Evolutionary conservation across 306 rosid species (phyloP), one percentile per base, ranked within the genome.

Genomic region (Lathyrus sativus): DNA sequence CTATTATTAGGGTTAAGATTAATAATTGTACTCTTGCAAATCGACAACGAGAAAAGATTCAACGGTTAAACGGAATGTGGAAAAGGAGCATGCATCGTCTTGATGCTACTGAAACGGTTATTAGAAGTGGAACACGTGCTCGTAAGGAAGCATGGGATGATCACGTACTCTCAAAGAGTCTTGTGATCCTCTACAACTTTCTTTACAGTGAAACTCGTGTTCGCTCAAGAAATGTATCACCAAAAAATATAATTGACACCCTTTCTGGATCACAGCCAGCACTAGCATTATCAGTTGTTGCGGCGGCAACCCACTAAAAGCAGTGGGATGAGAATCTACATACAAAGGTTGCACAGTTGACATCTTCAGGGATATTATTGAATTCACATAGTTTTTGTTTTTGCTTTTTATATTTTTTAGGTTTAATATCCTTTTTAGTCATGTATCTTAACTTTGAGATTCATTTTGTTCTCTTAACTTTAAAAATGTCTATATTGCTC

Each of bases 21-120:
- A 83, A 83, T 11, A 83, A 79, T 46, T 83, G 84, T 38, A 26
- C 68, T 0, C 81, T 83, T 6, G 87, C 84, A 1, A 57, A 46
- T 14, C 75, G 82, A 0, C 87, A 83, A 11, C 1, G 69, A 5
- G 75, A 76, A 4, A 83, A 83, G 62, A 83, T 83, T 69, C 77
- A 45, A 10, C 78, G 84, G 0, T 44, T 83, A 7, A 8, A 68
- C 3, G 15, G n/a, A 14, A 37, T 65, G 56, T 79, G 87, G 82
- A 76, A 64, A 33, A 35, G 79, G n/a, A 68, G 4, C 12, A 79
- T 46, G 81, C 60, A 69, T 17, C 77, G 77, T 3, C 81, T 83
- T 4, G 81, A 83, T 10, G 84, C 84, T 14, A 79, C 84, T 0
- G 75, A 79, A 37, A 76, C 41, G 0, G 48, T 72, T 13, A 70